Base-by-base conservation (phyloP, 352 stramenopile species). In the Globisporangium iwayamae region DNA sequence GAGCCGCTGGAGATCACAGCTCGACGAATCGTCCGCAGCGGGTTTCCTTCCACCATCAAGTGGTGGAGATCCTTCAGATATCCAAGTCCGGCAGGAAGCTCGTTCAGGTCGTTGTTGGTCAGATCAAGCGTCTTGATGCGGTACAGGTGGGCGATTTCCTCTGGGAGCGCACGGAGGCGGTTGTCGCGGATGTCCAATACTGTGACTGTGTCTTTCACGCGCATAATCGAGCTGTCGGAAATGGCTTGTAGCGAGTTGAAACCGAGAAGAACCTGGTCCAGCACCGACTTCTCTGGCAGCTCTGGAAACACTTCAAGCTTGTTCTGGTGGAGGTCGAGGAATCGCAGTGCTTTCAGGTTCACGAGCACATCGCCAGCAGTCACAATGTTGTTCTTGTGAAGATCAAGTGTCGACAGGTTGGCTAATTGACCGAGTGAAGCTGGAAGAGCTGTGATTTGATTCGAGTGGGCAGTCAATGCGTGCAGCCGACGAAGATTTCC, bases 101-200 rank as follows among this genome's bases (percentile, higher is more conserved):
- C 81, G 22, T 78, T 69, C 43, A 96, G 62, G 45, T 91, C 83
- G 53, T 96, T 96, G 64, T 96, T 96, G n/a, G 72, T 85, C 41
- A 93, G 46, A 63, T 96, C 87, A 1, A 96, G 71, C 16, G 80
- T 91, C 69, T 96, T 96, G 47, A 96, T 63, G 11, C 71, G 74
- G 36, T 89, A 87, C 18, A 91, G 62, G 45, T 84, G 77, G 16
- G 78, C 76, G 25, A 94, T 81, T 8, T 65, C 73, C 3, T 85
- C 75, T 2, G 82, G 79, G 34, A 96, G 63, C 32, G 38, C 51
- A 30, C 77, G 62, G 47, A 96, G 71, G 34, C 91, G 91, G 67
- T 96, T 96, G 51, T 96, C 87, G 56, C 85, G 77, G 13, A 93
- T 47, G 60, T 93, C 85, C 3, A 96, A 46, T 6, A 94, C 81